Base-by-base conservation (phyloP, 2,329 filamentous ascomycete species). In the Nakataea oryzae region DNA sequence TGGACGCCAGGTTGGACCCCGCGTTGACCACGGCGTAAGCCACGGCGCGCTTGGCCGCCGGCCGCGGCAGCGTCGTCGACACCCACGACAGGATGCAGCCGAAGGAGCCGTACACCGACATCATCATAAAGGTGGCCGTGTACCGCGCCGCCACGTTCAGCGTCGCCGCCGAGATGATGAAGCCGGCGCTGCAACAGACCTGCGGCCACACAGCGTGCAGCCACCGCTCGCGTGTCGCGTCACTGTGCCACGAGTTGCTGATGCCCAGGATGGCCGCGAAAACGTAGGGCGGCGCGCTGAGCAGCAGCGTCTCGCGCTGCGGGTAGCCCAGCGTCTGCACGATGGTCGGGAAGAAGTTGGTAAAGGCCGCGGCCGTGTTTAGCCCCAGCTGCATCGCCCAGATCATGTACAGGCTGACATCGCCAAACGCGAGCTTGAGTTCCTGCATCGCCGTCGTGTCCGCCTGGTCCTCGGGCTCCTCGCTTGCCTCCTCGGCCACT, bases 401-500 rank as follows among this genome's bases (percentile, higher is more conserved):
- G 55, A 69, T 71, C 6, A 72, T 62, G 66, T 67, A 71, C 34
- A 70, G 66, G 5, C 66, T 58, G 54, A 64, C 63, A 59, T 72
- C 70, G n/a, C 64, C 68, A 14, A 66, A 60, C 6, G 69, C 69
- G 67, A 71, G 68, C 62, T 69, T 69, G 62, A 70, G 64, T 24
- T 65, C 69, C n/a, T 62, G 54, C 59, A 60, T 57, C 12, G 63
- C 66, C 26, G 61, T 66, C 59, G 67, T 66, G 11, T 69, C 66
- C 17, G 67, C 63, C 28, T 34, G 58, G 27, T 54, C 58, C 69
- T 88, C 86, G 41, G 41, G 41, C 64, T 86, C 84, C 68, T 86
- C 78, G 13, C 86, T 86, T 28, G 87, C 81, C 69, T 71, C 69
- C 62, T 76, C 75, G 61, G 76, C 74, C 8, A 81, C 66, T 17